Base-by-base conservation (phyloP, 352 stramenopile genomes). In the Globisporangium ultimum region DNA sequence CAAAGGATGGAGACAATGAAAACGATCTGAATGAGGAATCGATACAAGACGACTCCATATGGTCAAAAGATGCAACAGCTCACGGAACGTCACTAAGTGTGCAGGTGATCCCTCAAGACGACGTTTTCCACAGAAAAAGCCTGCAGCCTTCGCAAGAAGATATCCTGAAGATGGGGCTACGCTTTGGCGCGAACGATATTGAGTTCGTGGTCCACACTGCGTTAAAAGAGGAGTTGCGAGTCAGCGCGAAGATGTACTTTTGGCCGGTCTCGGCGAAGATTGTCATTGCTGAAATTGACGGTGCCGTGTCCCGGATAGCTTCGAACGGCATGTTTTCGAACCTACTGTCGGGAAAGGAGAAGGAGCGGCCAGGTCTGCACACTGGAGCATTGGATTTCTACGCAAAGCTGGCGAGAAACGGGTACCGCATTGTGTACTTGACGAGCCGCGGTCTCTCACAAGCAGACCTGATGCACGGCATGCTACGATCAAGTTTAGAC, bases 221-320 rank as follows among this genome's bases (percentile, higher is more conserved):
- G 1, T 45, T 20, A 5, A 58, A 49, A 2, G 55, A 65, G 3
- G 68, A 68, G 2, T 34, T 88, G 28, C 66, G 73, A 9, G 73
- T 94, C 11, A 72, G 61, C 3, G 72, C 82, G 18, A 84, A 80
- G 34, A 22, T 94, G 38, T 95, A 82, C 56, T 49, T 94, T 36
- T 96, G 83, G 84, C 74, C 77, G 36, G 68, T 84, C 7, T 79
- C 78, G 0, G 64, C 79, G 21, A 91, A 91, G 56, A 69, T 96
- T 45, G 80, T 96, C 2, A 83, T 95, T 42, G 82, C 74, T 6
- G 84, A 96, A 43, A 78, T 95, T 38, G 88, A 96, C 61, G 83
- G 84, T 20, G 85, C 85, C 0, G 87, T 95, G 63, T 79, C 77
- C 0, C 74, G 72, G 24, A 64, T 58, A 11, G 67, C 70, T 7